Evolutionary conservation across 139 green algal species (phyloP).

Genomic region (Coelastrella sp.): DNA sequence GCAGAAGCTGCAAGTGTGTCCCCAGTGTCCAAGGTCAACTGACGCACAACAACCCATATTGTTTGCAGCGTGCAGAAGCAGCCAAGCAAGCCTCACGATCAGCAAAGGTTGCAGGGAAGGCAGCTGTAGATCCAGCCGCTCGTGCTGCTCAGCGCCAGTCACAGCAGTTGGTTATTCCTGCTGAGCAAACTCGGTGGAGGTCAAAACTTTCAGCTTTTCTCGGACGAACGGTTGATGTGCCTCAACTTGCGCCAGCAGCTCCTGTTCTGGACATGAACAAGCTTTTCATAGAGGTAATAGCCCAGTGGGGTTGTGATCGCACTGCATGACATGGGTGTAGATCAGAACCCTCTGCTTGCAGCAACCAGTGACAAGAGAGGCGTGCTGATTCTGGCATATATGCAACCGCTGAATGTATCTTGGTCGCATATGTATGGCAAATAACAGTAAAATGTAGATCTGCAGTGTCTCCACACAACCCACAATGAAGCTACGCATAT

Average conservation of each 20-base stretch:
- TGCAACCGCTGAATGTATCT: no score
- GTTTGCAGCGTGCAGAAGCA: constrained; percentile 28
- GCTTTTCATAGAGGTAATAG: constrained; percentile 33
- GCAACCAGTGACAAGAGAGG: neutral
- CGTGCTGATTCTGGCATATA: no score
- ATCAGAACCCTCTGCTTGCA: neutral
- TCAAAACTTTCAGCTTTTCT: constrained; percentile 18
- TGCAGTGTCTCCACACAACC: no score
- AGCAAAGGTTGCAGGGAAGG: neutral
- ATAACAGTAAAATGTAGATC: no score
- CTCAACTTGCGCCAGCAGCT: constrained; percentile 4
- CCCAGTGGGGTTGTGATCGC: neutral
- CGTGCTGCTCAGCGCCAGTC: no score
- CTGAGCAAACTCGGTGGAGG: constrained; percentile 25
- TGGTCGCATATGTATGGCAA: no score
- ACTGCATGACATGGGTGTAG: neutral
- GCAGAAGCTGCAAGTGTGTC: neutral
- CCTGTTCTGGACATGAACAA: constrained; percentile 31
- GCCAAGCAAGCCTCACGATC: neutral
- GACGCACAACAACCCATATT: neutral
- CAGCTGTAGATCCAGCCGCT: neutral
- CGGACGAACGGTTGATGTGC: constrained; percentile 10
- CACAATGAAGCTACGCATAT: no score
- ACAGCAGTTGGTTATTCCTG: neutral
- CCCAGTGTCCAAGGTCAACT: neutral